Evolutionary conservation across 805 yeast genomes (phyloP).

Genomic region (Cyberlindnera mississippiensis): DNA sequence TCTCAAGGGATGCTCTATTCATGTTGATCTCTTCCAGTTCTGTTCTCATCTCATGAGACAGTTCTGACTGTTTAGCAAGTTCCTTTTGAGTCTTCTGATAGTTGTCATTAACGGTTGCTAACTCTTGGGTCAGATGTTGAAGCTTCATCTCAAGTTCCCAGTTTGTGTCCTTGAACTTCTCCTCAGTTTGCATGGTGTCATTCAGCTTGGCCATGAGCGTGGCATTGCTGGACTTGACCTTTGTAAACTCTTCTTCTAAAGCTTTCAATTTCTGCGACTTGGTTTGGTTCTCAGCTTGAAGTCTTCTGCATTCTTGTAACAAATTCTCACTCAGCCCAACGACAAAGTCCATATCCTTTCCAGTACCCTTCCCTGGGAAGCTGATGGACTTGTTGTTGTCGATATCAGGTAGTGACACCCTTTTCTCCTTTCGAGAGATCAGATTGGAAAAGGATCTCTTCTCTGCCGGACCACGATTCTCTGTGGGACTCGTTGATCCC

Average conservation of each 20-base stretch:
- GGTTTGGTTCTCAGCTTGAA: slow-evolving; percentile 60
- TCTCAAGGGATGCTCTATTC: slow-evolving; percentile 37
- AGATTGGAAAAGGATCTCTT: slow-evolving; percentile 20
- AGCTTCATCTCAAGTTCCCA: slow-evolving; percentile 62
- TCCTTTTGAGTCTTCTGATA: slow-evolving; percentile 37
- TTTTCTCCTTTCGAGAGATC: slow-evolving; percentile 24
- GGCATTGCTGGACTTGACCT: slow-evolving; percentile 22
- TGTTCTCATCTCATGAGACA: slow-evolving; percentile 36
- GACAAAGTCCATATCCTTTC: slow-evolving; percentile 66
- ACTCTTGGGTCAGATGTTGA: slow-evolving; percentile 32
- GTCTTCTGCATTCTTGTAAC: slow-evolving; percentile 63
- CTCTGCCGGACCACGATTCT: slow-evolving; percentile 3
- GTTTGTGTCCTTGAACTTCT: slow-evolving; percentile 51
- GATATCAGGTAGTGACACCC: slow-evolving; percentile 26
- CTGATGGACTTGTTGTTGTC: slow-evolving; percentile 22
- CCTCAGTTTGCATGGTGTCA: slow-evolving; percentile 36
- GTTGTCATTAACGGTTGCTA: slow-evolving; percentile 38
- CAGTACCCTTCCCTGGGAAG: slow-evolving; percentile 26
- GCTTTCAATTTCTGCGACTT: slow-evolving; percentile 38
- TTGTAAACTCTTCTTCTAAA: slow-evolving; percentile 40
- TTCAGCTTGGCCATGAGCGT: slow-evolving; percentile 21
- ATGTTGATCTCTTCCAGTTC: slow-evolving; percentile 45
- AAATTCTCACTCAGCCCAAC: slow-evolving; percentile 72
- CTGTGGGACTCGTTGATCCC: slow-evolving; percentile 5
- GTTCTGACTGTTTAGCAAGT: slow-evolving; percentile 37